Conservation (phyloP, 139 green algal species). For the Chlamydomonas applanata region DNA sequence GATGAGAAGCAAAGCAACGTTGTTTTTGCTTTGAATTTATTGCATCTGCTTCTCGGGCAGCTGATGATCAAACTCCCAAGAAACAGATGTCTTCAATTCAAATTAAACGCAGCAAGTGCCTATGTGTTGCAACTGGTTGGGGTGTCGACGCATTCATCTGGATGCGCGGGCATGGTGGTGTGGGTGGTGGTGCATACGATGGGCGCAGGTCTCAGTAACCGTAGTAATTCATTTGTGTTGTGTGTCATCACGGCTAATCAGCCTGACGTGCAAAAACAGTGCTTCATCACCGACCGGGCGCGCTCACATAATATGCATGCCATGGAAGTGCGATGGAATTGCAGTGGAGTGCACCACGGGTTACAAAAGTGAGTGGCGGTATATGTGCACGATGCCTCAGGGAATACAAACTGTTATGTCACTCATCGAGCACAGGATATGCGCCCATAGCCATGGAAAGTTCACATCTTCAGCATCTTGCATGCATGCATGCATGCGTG, state of each 20-base stretch:
- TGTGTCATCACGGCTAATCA: constrained; percentile 39
- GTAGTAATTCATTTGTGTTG: constrained; percentile 47
- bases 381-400: constrained; percentile 52
- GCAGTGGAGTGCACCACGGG: background rate
- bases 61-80: too few relatives aligned
- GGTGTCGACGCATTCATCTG: too few relatives aligned
- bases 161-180: background rate
- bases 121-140: too few relatives aligned
- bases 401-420: constrained; percentile 82
- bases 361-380: background rate
- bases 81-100: too few relatives aligned
- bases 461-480: constrained; percentile 38
- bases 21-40: too few relatives aligned
- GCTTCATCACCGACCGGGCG: constrained; percentile 45
- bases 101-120: too few relatives aligned
- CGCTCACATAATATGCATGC: background rate
- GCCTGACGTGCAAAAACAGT: constrained; percentile 72
- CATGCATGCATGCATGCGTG: background rate
- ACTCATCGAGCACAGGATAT: background rate
- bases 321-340: background rate
- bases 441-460: constrained; percentile 11
- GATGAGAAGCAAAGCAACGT: background rate
- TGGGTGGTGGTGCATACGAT: too few relatives aligned
- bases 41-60: too few relatives aligned
- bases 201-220: constrained; percentile 40